Conservation (phyloP, 192 early-diverging fungal species). For the Backusella psychrophila region DNA sequence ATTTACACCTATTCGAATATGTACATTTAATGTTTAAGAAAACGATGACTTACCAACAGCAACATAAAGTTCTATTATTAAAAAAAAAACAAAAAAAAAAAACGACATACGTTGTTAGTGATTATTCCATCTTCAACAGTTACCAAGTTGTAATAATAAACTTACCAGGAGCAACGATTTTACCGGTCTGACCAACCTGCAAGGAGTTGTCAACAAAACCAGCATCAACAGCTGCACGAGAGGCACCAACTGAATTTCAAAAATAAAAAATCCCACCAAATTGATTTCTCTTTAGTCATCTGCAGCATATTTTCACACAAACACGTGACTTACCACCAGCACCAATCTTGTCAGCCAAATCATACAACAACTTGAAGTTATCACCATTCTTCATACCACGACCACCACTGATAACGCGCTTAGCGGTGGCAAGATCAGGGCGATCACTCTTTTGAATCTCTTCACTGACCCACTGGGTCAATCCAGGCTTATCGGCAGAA, state of each 20-base stretch:
- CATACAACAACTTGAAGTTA: conserved; percentile 90
- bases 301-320: conserved; percentile 3
- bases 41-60: conserved; percentile 68
- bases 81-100: conserved; percentile 1
- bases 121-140: not conserved
- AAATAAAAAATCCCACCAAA: conserved; percentile 7
- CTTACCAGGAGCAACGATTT: conserved; percentile 91
- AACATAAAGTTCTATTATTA: conserved; percentile 72
- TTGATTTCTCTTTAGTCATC: conserved; percentile 12
- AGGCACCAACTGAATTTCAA: conserved; percentile 79
- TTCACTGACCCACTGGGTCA: conserved; percentile 85
- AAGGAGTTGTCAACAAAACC: conserved; percentile 95
- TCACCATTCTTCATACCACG: conserved; percentile 96
- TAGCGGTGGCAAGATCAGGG: conserved; percentile 85
- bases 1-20: not conserved
- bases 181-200: conserved; percentile 98
- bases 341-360: conserved; percentile 91
- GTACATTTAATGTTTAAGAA: not conserved
- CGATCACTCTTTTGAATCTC: conserved; percentile 93
- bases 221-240: conserved; percentile 96
- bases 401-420: conserved; percentile 90
- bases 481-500: conserved; percentile 47
- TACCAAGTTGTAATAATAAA: not conserved
- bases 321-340: conserved; percentile 71
- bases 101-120: not conserved